Evolutionary conservation across 768 basidiomycete species (phyloP).

Genomic region (Leccinum obscurum): DNA sequence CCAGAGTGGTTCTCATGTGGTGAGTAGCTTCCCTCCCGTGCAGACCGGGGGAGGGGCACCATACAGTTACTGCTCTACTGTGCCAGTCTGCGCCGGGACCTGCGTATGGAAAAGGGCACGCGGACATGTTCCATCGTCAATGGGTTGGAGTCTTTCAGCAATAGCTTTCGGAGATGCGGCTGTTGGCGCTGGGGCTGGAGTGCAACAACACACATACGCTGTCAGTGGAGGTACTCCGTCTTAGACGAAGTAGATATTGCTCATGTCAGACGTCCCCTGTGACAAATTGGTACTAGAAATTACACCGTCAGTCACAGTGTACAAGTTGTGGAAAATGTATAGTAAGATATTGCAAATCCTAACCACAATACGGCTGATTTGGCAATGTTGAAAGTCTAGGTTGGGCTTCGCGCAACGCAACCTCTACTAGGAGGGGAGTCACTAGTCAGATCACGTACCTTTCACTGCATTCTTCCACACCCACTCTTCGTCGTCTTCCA

Average conservation of each 20-base stretch:
- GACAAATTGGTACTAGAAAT: neutral
- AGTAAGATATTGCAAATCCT: too few relatives aligned
- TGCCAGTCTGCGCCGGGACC: slow-evolving; percentile 16
- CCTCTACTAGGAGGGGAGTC: too few relatives aligned
- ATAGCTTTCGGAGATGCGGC: slow-evolving; percentile 32
- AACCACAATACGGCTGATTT: too few relatives aligned
- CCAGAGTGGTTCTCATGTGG: slow-evolving; percentile 10
- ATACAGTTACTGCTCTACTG: slow-evolving; percentile 20
- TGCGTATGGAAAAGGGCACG: slow-evolving; percentile 19
- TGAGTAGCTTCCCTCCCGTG: neutral
- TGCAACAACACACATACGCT: slow-evolving; percentile 23
- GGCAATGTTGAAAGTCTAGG: too few relatives aligned
- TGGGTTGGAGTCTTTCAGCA: slow-evolving; percentile 25
- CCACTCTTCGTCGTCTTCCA: too few relatives aligned
- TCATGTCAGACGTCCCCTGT: neutral
- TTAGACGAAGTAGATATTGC: slow-evolving; percentile 1
- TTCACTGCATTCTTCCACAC: too few relatives aligned
- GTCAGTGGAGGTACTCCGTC: slow-evolving; percentile 19
- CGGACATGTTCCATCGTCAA: slow-evolving; percentile 14
- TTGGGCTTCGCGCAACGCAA: too few relatives aligned
- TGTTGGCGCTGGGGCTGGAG: slow-evolving; percentile 21
- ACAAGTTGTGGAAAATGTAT: too few relatives aligned
- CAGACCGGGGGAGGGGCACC: slow-evolving; percentile 9
- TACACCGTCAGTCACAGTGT: neutral
- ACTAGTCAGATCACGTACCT: too few relatives aligned